Evolutionary conservation across 805 yeast species (phyloP).

Genomic region (Zygotorulaspora danielsina): DNA sequence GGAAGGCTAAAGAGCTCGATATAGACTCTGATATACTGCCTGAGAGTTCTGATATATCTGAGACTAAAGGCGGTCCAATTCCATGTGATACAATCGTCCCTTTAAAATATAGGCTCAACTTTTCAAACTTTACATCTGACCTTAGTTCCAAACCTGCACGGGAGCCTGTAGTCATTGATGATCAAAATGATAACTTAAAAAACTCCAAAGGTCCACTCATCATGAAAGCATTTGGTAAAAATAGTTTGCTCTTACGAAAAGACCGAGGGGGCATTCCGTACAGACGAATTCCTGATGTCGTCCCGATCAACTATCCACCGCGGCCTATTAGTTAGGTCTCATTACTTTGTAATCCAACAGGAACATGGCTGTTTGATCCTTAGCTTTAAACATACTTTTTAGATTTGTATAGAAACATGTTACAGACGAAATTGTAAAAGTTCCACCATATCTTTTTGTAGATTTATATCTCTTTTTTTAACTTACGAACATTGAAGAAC

Average conservation of each 20-base stretch:
- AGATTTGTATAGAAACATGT: neutral
- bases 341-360: neutral
- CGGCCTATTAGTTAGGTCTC: constrained; percentile 14
- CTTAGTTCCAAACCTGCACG: constrained; percentile 27
- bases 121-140: constrained; percentile 26
- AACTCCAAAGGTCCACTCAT: constrained; percentile 25
- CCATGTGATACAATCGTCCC: constrained; percentile 26
- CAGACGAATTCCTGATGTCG: constrained; percentile 32
- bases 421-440: neutral
- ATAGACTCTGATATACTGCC: constrained; percentile 13
- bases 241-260: constrained; percentile 28
- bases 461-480: constrained; percentile 11
- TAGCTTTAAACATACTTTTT: too few relatives aligned
- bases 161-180: constrained; percentile 27
- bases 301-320: constrained; percentile 29
- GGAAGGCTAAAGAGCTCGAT: constrained; percentile 21
- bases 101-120: constrained; percentile 24
- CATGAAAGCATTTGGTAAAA: constrained; percentile 35
- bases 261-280: constrained; percentile 38
- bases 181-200: constrained; percentile 8
- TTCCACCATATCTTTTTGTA: constrained; percentile 3
- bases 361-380: too few relatives aligned
- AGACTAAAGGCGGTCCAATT: constrained; percentile 30
- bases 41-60: constrained; percentile 29
- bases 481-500: constrained; percentile 10